These are phyloP conservation scores for Oenanthe javanica DNA, from an alignment of 140 eudicot genomes.

Conservation along the genomic window DNA sequence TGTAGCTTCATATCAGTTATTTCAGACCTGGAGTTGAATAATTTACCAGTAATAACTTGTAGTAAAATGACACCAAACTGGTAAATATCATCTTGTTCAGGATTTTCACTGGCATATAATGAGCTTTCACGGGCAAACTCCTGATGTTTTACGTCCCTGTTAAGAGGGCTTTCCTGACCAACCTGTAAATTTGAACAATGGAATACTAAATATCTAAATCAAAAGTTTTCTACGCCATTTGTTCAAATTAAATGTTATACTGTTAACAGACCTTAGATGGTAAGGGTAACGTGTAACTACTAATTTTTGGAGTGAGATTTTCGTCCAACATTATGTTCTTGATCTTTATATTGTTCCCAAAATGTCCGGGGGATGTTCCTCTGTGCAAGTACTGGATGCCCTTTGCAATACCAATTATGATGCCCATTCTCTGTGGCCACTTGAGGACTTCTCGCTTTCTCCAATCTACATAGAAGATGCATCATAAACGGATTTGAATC, in stretches of 20 bases:
- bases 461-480: conserved; percentile 46
- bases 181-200: conserved; percentile 25
- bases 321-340: conserved; percentile 70
- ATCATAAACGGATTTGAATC: not conserved
- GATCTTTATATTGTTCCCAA: conserved; percentile 72
- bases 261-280: conserved; percentile 50
- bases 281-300: conserved; percentile 70
- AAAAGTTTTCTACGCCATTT: not conserved
- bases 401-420: conserved; percentile 75
- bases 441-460: conserved; percentile 65
- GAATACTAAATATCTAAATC: not conserved
- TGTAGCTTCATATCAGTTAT: conserved; percentile 48
- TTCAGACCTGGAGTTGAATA: conserved; percentile 46
- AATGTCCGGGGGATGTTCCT: conserved; percentile 52
- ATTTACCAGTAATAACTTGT: conserved; percentile 72
- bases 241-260: not conserved
- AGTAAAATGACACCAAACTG: conserved; percentile 70
- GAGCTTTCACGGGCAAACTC: not conserved
- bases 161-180: conserved; percentile 61
- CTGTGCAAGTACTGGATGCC: conserved; percentile 86
- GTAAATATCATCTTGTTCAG: conserved; percentile 75
- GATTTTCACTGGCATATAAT: conserved; percentile 29
- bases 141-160: conserved; percentile 30
- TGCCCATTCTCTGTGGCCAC: conserved; percentile 96
- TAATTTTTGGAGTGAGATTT: conserved; percentile 69